A percentile compares a stretch with the other conserved stretches of the same genome.
These are phyloP conservation scores for Russula abietina DNA, from an alignment of 768 basidiomycete genomes.

Conservation along the genomic window DNA sequence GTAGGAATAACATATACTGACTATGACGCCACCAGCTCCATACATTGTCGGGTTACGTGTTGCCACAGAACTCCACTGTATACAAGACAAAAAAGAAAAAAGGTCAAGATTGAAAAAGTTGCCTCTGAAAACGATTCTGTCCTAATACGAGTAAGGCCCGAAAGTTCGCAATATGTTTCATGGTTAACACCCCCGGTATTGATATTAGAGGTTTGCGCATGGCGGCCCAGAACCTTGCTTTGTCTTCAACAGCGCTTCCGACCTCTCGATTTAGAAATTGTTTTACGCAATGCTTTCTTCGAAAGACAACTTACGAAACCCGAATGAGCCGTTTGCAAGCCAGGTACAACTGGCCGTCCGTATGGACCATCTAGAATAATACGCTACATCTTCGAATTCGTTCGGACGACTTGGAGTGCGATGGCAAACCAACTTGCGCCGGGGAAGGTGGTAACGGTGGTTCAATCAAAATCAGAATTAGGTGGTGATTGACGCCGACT, in stretches of 20 bases:
- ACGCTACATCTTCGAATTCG: not conserved
- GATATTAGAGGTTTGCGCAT: not conserved
- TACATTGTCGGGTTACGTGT: not conserved
- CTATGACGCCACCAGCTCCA: not conserved
- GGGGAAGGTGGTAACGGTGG: not conserved
- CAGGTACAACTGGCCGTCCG: not conserved
- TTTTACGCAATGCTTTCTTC: not conserved
- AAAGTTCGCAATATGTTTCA: not conserved
- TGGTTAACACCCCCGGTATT: not conserved
- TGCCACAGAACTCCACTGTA: not conserved
- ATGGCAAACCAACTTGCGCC: conserved; percentile 6
- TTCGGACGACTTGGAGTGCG: not conserved
- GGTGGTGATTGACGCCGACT: conserved; percentile 2
- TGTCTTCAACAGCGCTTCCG: not conserved
- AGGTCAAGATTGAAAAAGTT: not conserved
- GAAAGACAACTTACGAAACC: not conserved
- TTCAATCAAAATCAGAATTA: conserved; percentile 20
- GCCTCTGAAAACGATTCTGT: not conserved
- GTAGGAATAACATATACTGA: not conserved
- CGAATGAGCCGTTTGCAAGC: not conserved
- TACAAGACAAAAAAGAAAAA: too few species aligned
- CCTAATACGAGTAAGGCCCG: not conserved
- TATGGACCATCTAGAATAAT: not conserved
- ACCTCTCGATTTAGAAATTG: not conserved
- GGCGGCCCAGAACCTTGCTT: not conserved